A percentile compares a stretch with the other conserved stretches of the same genome.
phyloP scores from a whole-genome alignment of 495 filamentous ascomycete species.

The Aspergillus haitiensis region DNA sequence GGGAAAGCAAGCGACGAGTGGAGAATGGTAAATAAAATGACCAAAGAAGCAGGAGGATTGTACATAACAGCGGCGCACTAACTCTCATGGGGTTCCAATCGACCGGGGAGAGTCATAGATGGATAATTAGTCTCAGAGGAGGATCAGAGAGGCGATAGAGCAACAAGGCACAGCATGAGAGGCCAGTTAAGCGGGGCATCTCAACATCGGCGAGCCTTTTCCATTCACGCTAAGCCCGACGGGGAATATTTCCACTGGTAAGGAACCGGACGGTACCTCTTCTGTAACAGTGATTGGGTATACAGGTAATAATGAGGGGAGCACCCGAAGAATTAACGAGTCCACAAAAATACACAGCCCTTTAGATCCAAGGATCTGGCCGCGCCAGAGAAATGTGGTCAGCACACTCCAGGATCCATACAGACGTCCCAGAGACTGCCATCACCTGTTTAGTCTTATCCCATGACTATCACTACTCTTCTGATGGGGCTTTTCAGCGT shows the following conservation, averaged over 20 bases:
- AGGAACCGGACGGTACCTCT: background rate
- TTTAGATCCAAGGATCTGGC: background rate
- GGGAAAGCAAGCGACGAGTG: conserved; percentile 11
- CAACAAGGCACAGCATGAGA: background rate
- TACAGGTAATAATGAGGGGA: background rate
- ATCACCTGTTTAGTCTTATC: background rate
- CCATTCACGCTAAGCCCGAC: background rate
- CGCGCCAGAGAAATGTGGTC: background rate
- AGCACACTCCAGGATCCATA: no score
- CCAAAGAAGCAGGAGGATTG: conserved; percentile 10
- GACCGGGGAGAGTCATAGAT: conserved; percentile 12
- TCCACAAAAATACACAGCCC: no score
- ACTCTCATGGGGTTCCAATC: conserved; percentile 23
- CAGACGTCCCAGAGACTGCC: background rate
- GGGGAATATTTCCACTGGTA: background rate
- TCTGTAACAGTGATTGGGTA: conserved; percentile 1
- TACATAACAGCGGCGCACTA: conserved; percentile 9
- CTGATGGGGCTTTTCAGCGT: background rate
- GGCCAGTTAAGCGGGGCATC: conserved; percentile 2
- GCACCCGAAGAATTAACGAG: background rate
- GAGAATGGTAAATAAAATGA: conserved; percentile 11
- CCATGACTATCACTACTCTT: background rate
- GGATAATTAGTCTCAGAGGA: conserved; percentile 7
- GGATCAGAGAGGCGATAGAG: background rate
- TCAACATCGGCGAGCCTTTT: background rate